Evolutionary conservation across 768 basidiomycete genomes (phyloP).

Genomic region (Heimioporus sp.): DNA sequence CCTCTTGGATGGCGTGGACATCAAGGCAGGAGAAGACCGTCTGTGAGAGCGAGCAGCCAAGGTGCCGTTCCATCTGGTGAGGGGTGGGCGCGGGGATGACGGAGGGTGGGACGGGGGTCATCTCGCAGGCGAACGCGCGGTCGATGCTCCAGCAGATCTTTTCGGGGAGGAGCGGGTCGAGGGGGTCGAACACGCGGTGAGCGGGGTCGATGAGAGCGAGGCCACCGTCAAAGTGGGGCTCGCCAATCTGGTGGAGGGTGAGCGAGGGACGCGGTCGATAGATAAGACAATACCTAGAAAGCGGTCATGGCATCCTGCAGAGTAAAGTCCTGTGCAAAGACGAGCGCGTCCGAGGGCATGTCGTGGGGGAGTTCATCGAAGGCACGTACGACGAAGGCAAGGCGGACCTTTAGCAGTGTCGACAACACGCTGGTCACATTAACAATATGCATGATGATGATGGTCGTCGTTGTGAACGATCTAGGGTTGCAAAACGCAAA

Average conservation of each 20-base stretch:
- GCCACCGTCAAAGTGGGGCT: slow-evolving; percentile 87
- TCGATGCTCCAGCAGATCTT: slow-evolving; percentile 92
- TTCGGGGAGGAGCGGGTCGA: slow-evolving; percentile 61
- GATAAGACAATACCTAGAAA: slow-evolving; percentile 59
- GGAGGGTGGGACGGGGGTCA: slow-evolving; percentile 23
- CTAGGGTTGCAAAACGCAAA: slow-evolving; percentile 30
- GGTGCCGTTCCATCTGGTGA: slow-evolving; percentile 82
- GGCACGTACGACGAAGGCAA: too few species aligned
- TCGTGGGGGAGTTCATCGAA: slow-evolving; percentile 35
- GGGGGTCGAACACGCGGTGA: slow-evolving; percentile 58
- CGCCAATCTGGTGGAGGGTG: slow-evolving; percentile 63
- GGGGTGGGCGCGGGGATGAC: slow-evolving; percentile 4
- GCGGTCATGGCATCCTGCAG: slow-evolving; percentile 93
- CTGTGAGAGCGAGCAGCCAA: slow-evolving; percentile 81
- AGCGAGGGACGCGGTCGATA: slow-evolving; percentile 9
- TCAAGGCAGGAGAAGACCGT: slow-evolving; percentile 80
- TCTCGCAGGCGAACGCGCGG: slow-evolving; percentile 75
- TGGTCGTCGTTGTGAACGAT: slow-evolving; percentile 4
- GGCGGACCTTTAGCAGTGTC: slow-evolving; percentile 58
- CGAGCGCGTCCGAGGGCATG: slow-evolving; percentile 59
- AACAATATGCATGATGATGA: slow-evolving; percentile 18
- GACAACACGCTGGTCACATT: slow-evolving; percentile 63
- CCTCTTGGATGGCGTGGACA: slow-evolving; percentile 59
- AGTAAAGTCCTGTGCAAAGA: slow-evolving; percentile 68
- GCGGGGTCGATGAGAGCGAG: slow-evolving; percentile 45